Conservation (phyloP, 2,329 filamentous ascomycete species). For the Penicillium sp. region DNA sequence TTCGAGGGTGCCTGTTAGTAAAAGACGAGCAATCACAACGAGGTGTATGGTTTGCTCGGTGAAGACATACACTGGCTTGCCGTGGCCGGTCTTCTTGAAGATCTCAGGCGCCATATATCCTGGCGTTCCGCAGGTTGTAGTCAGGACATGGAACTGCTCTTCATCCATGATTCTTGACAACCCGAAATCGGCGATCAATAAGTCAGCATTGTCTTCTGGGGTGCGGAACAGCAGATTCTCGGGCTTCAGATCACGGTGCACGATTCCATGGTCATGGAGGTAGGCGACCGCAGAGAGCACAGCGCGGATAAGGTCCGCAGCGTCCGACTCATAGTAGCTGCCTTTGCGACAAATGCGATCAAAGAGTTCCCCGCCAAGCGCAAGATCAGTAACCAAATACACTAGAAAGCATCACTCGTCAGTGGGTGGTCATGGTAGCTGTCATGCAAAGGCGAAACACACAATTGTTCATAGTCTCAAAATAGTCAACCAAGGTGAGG, state of each 20-base stretch:
- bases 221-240: conserved; percentile 97
- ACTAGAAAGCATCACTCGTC: conserved; percentile 49
- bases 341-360: conserved; percentile 98
- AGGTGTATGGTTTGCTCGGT: background rate
- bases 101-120: conserved; percentile 99
- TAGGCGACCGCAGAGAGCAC: conserved; percentile 97
- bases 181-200: conserved; percentile 96
- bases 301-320: conserved; percentile 89
- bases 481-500: conserved; percentile 95
- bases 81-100: conserved; percentile 97
- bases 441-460: conserved; percentile 29
- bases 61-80: conserved; percentile 77
- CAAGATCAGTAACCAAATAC: conserved; percentile 95
- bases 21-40: background rate
- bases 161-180: conserved; percentile 98
- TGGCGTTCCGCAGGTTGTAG: conserved; percentile 94
- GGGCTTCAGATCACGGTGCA: conserved; percentile 95
- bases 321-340: conserved; percentile 96
- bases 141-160: conserved; percentile 95
- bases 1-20: conserved; percentile 2
- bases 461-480: conserved; percentile 99
- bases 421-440: conserved; percentile 9
- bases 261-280: conserved; percentile 96
- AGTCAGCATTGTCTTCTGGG: conserved; percentile 94
- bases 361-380: conserved; percentile 93